Base-by-base conservation (phyloP, 257 asterid genomes). In the Fraxinus pennsylvanica region DNA sequence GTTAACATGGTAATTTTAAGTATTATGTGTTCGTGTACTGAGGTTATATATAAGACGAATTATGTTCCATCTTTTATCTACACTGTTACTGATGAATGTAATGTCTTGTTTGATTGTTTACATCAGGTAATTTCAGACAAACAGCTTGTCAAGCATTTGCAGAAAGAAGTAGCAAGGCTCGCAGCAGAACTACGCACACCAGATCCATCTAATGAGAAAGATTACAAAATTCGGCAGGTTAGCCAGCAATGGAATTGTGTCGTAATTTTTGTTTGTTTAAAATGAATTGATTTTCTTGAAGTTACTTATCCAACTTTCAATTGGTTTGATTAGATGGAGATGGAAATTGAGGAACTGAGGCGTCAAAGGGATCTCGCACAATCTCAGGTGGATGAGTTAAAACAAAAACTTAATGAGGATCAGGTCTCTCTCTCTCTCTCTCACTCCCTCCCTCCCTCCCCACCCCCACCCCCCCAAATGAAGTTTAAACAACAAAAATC, bases 321-420 rank as follows among this genome's bases (percentile, higher is more conserved):
- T 45, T 81, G 29, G 13, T 79, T 4, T 68, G 43, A 21, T 78
- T 80, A 96, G 99, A 90, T 96, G 98, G 99, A 92, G 86, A 87
- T 80, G 84, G 99, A 96, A 85, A 92, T 93, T 82, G 97, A 89
- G 82, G 97, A 96, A 85, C 81, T 96, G 80, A 92, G 90, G 88
- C 96, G 89, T 61, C 98, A 96, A 84, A 86, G 97, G 85, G 99
- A 96, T 87, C 89, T 88, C 71, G 99, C 98, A 66, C 90, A 96
- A 77, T 86, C 96, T 72, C 96, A 92, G 85, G 91, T 80, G 36
- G 97, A 93, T 76, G 97, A 91, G 81, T 81, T 96, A 68, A 94
- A 95, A 50, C 84, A 82, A 71, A 94, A 92, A 82, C 92, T 94
- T 63, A 89, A 87, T 74, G 96, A 85, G 63, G 99, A 91, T 19